phyloP scores from a whole-genome alignment of 371 early-diverging fungal species.

The Syncephalastrum monosporum region DNA sequence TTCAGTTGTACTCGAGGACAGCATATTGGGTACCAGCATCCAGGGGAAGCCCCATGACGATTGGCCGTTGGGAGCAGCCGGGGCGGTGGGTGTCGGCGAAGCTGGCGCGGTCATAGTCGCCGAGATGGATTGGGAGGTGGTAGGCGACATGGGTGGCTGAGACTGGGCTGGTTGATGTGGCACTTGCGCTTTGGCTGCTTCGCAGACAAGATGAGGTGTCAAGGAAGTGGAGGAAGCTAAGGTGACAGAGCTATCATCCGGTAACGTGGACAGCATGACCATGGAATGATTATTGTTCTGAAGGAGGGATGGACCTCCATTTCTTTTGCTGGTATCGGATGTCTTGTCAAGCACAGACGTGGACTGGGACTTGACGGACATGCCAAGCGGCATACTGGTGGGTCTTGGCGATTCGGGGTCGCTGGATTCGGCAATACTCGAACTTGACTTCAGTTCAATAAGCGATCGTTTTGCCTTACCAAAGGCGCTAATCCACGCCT shows the following conservation, averaged over 20 bases:
- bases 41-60: slow-evolving; percentile 51
- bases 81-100: slow-evolving; percentile 6
- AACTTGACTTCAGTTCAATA: too few species aligned
- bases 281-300: slow-evolving; percentile 12
- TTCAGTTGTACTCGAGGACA: slow-evolving; percentile 5
- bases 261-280: slow-evolving; percentile 37
- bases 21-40: slow-evolving; percentile 41
- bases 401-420: slow-evolving; percentile 1
- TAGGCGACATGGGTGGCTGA: slow-evolving; percentile 20
- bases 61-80: slow-evolving; percentile 5
- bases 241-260: slow-evolving; percentile 25
- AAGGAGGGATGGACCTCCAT: slow-evolving; percentile 7
- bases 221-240: slow-evolving; percentile 38
- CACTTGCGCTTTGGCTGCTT: slow-evolving; percentile 33
- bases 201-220: slow-evolving; percentile 40
- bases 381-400: slow-evolving; percentile 7
- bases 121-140: slow-evolving; percentile 24
- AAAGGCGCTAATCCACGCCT: slow-evolving; percentile 66
- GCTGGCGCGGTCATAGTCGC: slow-evolving; percentile 12
- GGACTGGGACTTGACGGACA: slow-evolving; percentile 7
- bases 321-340: background rate
- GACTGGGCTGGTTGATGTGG: slow-evolving; percentile 18
- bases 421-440: background rate
- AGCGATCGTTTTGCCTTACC: slow-evolving; percentile 56
- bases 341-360: slow-evolving; percentile 8